These are phyloP conservation scores for Spergularia azorica DNA, from an alignment of 179 eudicot genomes.

Conservation along the genomic window DNA sequence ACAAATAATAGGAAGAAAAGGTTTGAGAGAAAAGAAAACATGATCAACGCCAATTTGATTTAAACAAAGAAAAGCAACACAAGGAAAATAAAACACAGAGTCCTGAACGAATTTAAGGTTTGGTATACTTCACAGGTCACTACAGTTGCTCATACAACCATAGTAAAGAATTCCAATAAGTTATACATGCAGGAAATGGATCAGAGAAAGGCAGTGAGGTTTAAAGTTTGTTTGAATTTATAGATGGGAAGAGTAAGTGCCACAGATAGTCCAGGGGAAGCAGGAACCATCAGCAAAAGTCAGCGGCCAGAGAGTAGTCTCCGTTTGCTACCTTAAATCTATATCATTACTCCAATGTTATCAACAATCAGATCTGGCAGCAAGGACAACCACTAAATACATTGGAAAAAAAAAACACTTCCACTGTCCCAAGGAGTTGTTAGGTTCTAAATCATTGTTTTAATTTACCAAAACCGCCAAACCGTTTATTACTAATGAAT, in stretches of 20 bases:
- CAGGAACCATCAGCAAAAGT: not conserved
- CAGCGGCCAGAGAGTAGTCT: not conserved
- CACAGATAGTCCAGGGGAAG: not conserved
- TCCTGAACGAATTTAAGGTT: not conserved
- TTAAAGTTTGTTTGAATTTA: not conserved
- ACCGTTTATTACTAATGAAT: not conserved
- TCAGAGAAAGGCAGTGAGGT: not conserved
- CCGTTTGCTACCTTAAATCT: not conserved
- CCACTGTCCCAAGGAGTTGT: not conserved
- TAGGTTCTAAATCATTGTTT: not conserved
- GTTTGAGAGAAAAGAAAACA: no score
- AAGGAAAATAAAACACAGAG: no score
- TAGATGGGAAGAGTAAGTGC: not conserved
- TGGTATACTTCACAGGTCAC: constrained; percentile 1
- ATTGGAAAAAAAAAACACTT: not conserved
- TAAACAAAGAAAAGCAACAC: no score
- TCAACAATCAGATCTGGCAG: not conserved
- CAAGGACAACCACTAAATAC: not conserved
- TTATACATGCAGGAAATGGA: not conserved
- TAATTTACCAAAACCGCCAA: no score
- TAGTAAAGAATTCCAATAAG: not conserved
- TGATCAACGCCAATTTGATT: not conserved
- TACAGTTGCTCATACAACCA: not conserved
- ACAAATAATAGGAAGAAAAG: no score
- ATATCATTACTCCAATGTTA: constrained; percentile 1